Evolutionary conservation across 163 green algal species (phyloP).

Genomic region (Chlorella variabilis): DNA sequence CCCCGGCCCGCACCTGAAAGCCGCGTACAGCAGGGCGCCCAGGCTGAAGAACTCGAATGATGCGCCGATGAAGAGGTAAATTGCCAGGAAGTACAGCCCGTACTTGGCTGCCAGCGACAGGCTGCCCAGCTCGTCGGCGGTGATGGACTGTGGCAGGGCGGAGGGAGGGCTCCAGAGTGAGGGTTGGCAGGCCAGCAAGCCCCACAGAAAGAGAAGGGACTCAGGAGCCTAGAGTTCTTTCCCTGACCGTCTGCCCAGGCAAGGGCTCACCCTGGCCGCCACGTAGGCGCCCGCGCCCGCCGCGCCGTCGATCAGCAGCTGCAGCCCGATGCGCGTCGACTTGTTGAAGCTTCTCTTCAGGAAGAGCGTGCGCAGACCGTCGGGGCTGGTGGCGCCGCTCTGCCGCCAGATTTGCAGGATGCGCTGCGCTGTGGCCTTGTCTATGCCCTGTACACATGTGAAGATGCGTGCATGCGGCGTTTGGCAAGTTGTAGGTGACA

Average conservation of each 20-base stretch:
- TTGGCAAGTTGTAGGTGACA: too few relatives aligned
- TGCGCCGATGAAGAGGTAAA: slow-evolving; percentile 27
- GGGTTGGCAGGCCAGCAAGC: too few relatives aligned
- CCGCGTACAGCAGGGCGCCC: slow-evolving; percentile 2
- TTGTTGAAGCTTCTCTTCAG: slow-evolving; percentile 32
- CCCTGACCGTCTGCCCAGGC: neutral
- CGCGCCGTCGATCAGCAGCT: slow-evolving; percentile 43
- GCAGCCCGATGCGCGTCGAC: slow-evolving; percentile 12
- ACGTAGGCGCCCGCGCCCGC: slow-evolving; percentile 43
- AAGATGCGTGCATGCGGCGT: too few relatives aligned
- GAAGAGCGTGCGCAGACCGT: slow-evolving; percentile 44
- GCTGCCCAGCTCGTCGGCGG: slow-evolving; percentile 1
- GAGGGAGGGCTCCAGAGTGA: too few relatives aligned
- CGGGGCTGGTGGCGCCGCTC: slow-evolving; percentile 37
- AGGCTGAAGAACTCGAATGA: slow-evolving; percentile 34
- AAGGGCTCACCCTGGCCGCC: neutral
- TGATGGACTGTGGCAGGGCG: neutral
- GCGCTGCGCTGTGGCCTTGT: slow-evolving; percentile 43
- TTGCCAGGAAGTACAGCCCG: slow-evolving; percentile 18
- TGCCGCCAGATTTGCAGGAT: slow-evolving; percentile 54
- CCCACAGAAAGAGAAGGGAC: too few relatives aligned
- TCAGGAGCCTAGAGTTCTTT: too few relatives aligned
- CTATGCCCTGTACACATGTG: slow-evolving; percentile 41
- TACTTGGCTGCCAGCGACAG: slow-evolving; percentile 14
- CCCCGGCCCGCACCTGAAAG: neutral